These are phyloP conservation scores for Colletotrichum tanaceti DNA, from an alignment of 2,329 filamentous ascomycete genomes.

Conservation along the genomic window DNA sequence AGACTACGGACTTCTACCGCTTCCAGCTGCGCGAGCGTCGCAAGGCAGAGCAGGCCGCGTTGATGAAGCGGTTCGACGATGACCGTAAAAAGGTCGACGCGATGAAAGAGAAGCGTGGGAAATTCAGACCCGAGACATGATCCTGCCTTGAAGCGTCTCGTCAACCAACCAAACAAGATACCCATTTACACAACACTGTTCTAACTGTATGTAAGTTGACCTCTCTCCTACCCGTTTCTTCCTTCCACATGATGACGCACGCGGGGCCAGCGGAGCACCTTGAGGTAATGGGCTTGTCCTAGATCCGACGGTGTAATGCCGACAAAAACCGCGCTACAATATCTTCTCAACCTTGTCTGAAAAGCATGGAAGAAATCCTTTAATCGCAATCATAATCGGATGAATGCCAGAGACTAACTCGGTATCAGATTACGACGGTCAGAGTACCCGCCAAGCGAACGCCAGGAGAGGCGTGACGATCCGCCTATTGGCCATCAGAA, in stretches of 20 bases:
- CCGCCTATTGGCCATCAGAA: neutral
- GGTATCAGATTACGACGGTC: neutral
- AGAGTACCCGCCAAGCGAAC: neutral
- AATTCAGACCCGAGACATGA: constrained; percentile 66
- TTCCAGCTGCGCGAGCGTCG: constrained; percentile 84
- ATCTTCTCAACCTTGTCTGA: constrained; percentile 77
- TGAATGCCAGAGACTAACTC: neutral
- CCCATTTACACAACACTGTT: constrained; percentile 30
- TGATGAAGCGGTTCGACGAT: constrained; percentile 79
- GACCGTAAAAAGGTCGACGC: constrained; percentile 78
- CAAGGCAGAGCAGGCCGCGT: constrained; percentile 76
- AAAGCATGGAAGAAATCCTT: constrained; percentile 30
- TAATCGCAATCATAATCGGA: neutral
- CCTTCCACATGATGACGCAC: constrained; percentile 60
- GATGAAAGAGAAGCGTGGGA: constrained; percentile 75
- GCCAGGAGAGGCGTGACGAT: neutral
- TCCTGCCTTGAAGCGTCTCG: neutral
- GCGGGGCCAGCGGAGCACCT: constrained; percentile 62
- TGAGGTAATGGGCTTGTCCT: constrained; percentile 41
- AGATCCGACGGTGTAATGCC: constrained; percentile 56
- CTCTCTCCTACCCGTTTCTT: constrained; percentile 5
- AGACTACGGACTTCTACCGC: constrained; percentile 81
- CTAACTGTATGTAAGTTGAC: constrained; percentile 41
- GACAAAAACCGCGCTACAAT: constrained; percentile 71
- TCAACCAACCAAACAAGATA: constrained; percentile 28